Conservation (phyloP, 192 early-diverging fungal species). For the Umbelopsis sp. region DNA sequence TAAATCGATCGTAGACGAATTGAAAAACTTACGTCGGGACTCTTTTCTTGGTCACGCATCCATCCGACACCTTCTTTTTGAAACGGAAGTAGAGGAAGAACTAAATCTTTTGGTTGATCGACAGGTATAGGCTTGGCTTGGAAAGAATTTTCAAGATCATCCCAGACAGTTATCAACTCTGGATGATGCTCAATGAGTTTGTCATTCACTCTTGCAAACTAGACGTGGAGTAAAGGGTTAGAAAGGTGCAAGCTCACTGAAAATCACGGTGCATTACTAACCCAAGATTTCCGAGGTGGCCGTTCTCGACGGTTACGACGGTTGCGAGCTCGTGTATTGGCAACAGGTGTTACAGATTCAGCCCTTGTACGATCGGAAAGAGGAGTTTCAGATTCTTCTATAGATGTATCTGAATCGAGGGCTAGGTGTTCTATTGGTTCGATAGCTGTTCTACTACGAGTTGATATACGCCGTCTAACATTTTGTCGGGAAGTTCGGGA, state of each 20-base stretch:
- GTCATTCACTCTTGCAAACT: slow-evolving; percentile 42
- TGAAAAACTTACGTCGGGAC: slow-evolving; percentile 23
- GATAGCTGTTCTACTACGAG: no score
- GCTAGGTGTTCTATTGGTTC: background rate
- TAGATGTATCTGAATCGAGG: background rate
- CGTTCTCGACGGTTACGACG: background rate
- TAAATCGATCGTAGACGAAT: slow-evolving; percentile 9
- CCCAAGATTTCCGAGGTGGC: background rate
- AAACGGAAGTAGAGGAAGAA: slow-evolving; percentile 82
- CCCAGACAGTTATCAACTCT: slow-evolving; percentile 65
- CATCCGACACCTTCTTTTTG: slow-evolving; percentile 85
- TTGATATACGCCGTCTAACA: no score
- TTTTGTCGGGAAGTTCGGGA: no score
- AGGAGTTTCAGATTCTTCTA: background rate
- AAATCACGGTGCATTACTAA: no score
- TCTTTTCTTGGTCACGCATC: slow-evolving; percentile 79
- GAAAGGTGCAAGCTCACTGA: background rate
- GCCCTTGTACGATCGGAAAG: background rate
- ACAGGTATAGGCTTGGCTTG: slow-evolving; percentile 37
- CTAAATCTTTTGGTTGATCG: slow-evolving; percentile 69
- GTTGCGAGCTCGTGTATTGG: background rate
- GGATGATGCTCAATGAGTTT: slow-evolving; percentile 50
- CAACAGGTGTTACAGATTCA: background rate
- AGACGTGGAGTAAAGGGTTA: background rate
- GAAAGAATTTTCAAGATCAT: slow-evolving; percentile 45